Conservation (phyloP, 192 early-diverging fungal species). For the Linnemannia zychae region DNA sequence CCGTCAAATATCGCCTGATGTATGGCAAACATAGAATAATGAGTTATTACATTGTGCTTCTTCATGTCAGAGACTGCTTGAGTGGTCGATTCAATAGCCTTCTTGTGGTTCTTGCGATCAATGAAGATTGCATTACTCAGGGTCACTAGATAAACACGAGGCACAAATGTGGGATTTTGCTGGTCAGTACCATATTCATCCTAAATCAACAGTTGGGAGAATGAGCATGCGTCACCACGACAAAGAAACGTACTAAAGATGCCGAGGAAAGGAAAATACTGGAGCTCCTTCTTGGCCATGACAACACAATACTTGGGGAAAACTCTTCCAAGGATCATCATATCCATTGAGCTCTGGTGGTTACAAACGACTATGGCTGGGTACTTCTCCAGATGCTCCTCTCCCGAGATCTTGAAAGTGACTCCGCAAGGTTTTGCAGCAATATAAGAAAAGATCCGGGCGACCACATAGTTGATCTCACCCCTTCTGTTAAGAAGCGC, state of each 20-base stretch:
- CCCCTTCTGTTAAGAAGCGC: slow-evolving; percentile 64
- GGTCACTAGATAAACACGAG: slow-evolving; percentile 63
- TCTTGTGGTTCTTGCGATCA: slow-evolving; percentile 81
- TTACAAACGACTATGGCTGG: slow-evolving; percentile 83
- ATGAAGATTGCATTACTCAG: slow-evolving; percentile 90
- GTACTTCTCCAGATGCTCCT: slow-evolving; percentile 64
- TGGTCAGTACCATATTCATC: neutral
- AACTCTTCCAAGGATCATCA: slow-evolving; percentile 73
- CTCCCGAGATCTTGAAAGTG: slow-evolving; percentile 67
- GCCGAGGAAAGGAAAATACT: slow-evolving; percentile 79
- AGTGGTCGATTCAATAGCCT: slow-evolving; percentile 80
- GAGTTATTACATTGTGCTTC: slow-evolving; percentile 69
- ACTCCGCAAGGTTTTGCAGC: slow-evolving; percentile 69
- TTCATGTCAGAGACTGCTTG: slow-evolving; percentile 80
- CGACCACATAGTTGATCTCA: slow-evolving; percentile 71
- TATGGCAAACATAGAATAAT: neutral
- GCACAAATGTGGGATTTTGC: neutral
- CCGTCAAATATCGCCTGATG: too few relatives aligned
- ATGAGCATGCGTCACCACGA: neutral
- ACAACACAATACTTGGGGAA: slow-evolving; percentile 73
- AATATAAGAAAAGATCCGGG: slow-evolving; percentile 64
- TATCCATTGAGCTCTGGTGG: slow-evolving; percentile 87
- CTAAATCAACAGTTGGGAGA: too few relatives aligned
- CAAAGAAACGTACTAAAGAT: slow-evolving; percentile 74
- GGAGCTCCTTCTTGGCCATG: slow-evolving; percentile 78